Evolutionary conservation across 371 early-diverging fungal genomes (phyloP).

Genomic region (Mucor piriformis): DNA sequence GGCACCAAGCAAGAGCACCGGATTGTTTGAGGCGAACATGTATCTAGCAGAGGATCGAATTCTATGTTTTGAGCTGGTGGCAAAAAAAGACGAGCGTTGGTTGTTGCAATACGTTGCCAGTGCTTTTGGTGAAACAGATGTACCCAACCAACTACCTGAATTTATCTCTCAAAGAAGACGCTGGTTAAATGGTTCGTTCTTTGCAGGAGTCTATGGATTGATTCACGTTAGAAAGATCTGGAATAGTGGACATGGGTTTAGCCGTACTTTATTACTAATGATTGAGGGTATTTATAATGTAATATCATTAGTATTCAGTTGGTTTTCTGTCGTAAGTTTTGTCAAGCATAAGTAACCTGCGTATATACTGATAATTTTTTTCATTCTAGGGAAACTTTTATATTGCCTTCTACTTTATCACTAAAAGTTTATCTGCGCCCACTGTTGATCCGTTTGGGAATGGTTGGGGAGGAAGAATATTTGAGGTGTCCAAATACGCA

Average conservation of each 20-base stretch:
- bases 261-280: slow-evolving; percentile 65
- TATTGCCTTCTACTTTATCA: slow-evolving; percentile 76
- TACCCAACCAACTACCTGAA: slow-evolving; percentile 78
- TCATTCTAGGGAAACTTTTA: slow-evolving; percentile 69
- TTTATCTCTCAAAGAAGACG: slow-evolving; percentile 88
- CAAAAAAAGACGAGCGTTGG: slow-evolving; percentile 73
- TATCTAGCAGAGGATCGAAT: slow-evolving; percentile 85
- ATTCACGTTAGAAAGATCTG: slow-evolving; percentile 60
- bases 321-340: slow-evolving; percentile 76
- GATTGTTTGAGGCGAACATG: slow-evolving; percentile 76
- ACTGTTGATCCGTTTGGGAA: slow-evolving; percentile 61
- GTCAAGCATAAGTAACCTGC: not conserved
- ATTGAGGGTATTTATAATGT: slow-evolving; percentile 77
- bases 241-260: slow-evolving; percentile 63
- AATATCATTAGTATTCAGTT: slow-evolving; percentile 73
- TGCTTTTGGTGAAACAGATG: slow-evolving; percentile 86
- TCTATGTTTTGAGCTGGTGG: slow-evolving; percentile 83
- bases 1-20: slow-evolving; percentile 20
- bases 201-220: slow-evolving; percentile 65
- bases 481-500: slow-evolving; percentile 54
- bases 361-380: slow-evolving; percentile 41
- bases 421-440: slow-evolving; percentile 45
- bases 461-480: slow-evolving; percentile 47
- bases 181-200: slow-evolving; percentile 90
- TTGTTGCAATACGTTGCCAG: slow-evolving; percentile 65